Evolutionary conservation across 2,329 filamentous ascomycete species (phyloP).

Genomic region (Ceratocystis albifundus): DNA sequence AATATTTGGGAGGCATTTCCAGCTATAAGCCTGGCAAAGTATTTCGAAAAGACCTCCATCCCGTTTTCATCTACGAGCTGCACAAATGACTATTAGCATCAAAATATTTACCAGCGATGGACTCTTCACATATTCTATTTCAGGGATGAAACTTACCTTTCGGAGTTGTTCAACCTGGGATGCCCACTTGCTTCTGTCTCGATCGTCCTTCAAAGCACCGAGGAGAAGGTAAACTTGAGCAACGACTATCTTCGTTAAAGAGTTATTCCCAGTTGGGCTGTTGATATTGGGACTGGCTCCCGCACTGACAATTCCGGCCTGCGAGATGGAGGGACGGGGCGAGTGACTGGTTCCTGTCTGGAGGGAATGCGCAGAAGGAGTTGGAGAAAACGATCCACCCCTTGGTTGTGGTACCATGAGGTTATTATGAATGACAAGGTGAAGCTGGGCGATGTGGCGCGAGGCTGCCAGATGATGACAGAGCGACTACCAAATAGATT

Average conservation of each 20-base stretch:
- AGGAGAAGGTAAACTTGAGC: slow-evolving; percentile 91
- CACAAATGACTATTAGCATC: slow-evolving; percentile 12
- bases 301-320: slow-evolving; percentile 46
- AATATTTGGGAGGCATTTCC: slow-evolving; percentile 90
- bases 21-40: slow-evolving; percentile 83
- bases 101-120: neutral
- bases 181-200: slow-evolving; percentile 83
- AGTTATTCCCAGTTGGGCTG: slow-evolving; percentile 51
- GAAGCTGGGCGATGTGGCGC: slow-evolving; percentile 26
- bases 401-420: slow-evolving; percentile 49
- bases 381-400: slow-evolving; percentile 54
- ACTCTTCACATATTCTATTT: neutral
- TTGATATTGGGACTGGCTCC: slow-evolving; percentile 50
- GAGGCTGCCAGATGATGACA: neutral
- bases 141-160: slow-evolving; percentile 50
- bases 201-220: slow-evolving; percentile 89
- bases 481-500: slow-evolving; percentile 4
- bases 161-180: slow-evolving; percentile 80
- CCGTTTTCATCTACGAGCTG: slow-evolving; percentile 94
- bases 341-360: slow-evolving; percentile 47
- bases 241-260: slow-evolving; percentile 83
- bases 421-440: slow-evolving; percentile 31
- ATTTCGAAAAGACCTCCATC: slow-evolving; percentile 97
- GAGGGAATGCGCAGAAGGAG: slow-evolving; percentile 43
- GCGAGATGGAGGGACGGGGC: slow-evolving; percentile 40